Conservation (phyloP, 2,329 filamentous ascomycete genomes). For the Colletotrichum musicola region DNA sequence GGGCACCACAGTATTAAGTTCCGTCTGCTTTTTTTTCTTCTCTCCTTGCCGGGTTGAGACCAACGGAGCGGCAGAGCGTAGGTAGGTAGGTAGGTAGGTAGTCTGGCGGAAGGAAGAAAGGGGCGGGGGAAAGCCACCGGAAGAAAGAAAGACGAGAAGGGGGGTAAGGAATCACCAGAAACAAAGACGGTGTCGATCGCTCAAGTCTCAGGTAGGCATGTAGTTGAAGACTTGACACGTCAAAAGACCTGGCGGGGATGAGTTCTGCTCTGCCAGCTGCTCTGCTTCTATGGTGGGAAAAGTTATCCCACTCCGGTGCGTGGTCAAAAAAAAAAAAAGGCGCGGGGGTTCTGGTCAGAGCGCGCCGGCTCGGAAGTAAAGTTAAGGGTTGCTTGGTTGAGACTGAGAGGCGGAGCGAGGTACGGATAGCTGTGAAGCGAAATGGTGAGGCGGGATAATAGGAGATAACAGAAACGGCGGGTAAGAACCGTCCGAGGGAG, state of each 20-base stretch:
- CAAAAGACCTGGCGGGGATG: too few species aligned
- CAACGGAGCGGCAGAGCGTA: constrained; percentile 2
- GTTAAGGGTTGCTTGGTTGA: not conserved
- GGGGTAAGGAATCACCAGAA: constrained; percentile 24
- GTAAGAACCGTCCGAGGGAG: constrained; percentile 15
- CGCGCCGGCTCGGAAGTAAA: constrained; percentile 4
- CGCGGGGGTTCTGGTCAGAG: not conserved
- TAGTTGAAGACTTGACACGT: not conserved
- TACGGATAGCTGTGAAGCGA: not conserved
- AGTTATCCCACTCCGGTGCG: not conserved
- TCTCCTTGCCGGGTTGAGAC: too few species aligned
- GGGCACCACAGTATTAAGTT: constrained; percentile 1
- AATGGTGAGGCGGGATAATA: not conserved
- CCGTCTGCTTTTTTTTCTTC: not conserved
- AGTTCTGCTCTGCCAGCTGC: too few species aligned
- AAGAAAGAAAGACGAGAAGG: constrained; percentile 8
- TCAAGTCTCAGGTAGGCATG: not conserved
- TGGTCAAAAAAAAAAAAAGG: not conserved
- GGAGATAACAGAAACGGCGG: constrained; percentile 4
- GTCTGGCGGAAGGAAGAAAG: not conserved
- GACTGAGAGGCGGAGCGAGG: not conserved
- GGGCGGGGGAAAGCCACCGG: constrained; percentile 11
- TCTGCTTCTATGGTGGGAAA: too few species aligned
- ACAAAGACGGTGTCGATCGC: constrained; percentile 23
- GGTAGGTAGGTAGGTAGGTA: not conserved